Evolutionary conservation across 495 filamentous ascomycete species (phyloP), one percentile per base, ranked within the genome.

Genomic region (Aspergillus cavernicola): DNA sequence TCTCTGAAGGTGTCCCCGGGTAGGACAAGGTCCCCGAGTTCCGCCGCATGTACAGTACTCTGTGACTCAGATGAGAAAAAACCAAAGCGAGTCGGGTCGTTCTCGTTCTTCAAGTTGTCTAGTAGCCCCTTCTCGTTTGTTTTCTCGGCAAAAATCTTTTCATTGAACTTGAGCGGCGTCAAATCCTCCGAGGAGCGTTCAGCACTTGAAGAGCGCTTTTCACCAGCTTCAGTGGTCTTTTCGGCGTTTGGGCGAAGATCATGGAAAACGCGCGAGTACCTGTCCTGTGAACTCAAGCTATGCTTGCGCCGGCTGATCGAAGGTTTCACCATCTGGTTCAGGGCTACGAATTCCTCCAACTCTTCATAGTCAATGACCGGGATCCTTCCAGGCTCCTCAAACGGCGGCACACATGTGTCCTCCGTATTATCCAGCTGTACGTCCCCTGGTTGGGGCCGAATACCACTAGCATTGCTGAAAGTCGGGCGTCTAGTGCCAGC

Each of bases 1-100:
- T 91, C 90, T 11, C 89, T 84, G 62, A 96, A 87, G 49, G 81
- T 86, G 67, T 96, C 92, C 11, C 89, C 92, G 1, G 92, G 89
- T 32, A 93, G 76, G 31, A 98, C 79, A 11, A 98, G 76, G 55
- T 88, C 92, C 19, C 88, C 91, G 57, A 98, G 76, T 53, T 93
- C 89, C 1, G 88, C 79, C 22, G 93, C 89, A 62, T 97, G 90
- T 47, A 97, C 87, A 5, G 90, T 95, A 28, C 87, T 86, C 61
- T 97, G 90, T 60, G 88, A 85, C 28, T 92, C 88, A 0, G 95
- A 96, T 0, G 90, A 96, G 70, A 98, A 98, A 70, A 97, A 97
- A 51, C 89, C 92, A 68, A 93, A 97, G 0, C 92, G 84, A 66
- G 83, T 89, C 13, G 79, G 82, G 53, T 88, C 82, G 55, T 73